Percentiles rank a stretch among this genome's conserved stretches.
Evolutionary conservation across 1,284 basidiomycete genomes (phyloP).

Genomic region (Leccinum idahoense): DNA sequence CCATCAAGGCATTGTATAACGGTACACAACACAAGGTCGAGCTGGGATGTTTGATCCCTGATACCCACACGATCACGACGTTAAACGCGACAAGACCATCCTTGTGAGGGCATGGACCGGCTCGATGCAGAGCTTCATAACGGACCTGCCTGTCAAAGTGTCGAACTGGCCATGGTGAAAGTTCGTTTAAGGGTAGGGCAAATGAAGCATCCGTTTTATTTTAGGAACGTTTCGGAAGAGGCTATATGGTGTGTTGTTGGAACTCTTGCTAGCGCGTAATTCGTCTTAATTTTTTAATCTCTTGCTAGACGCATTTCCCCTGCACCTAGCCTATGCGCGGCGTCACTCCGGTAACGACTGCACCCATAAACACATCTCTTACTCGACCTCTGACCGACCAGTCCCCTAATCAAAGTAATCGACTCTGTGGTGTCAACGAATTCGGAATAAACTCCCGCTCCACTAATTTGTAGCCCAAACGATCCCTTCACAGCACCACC

Average conservation of each 20-base stretch:
- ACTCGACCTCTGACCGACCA: constrained; percentile 22
- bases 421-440: constrained; percentile 13
- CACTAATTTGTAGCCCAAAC: constrained; percentile 12
- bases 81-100: constrained; percentile 69
- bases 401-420: constrained; percentile 11
- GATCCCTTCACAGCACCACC: constrained; percentile 32
- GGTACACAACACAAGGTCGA: constrained; percentile 69
- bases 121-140: constrained; percentile 55
- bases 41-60: constrained; percentile 61
- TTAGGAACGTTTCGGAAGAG: constrained; percentile 58
- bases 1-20: constrained; percentile 58
- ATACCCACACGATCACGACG: constrained; percentile 69
- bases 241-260: constrained; percentile 49
- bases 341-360: constrained; percentile 22
- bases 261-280: neutral
- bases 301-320: constrained; percentile 62
- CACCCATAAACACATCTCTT: constrained; percentile 21
- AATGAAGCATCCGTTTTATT: constrained; percentile 5
- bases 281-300: neutral
- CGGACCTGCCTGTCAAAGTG: constrained; percentile 72
- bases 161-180: constrained; percentile 74
- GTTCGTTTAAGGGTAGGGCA: constrained; percentile 13
- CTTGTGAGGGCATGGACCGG: constrained; percentile 73
- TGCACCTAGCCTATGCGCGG: constrained; percentile 56
- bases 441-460: constrained; percentile 4